Conservation (phyloP, 2,329 filamentous ascomycete genomes). For the Daldinia sp. region DNA sequence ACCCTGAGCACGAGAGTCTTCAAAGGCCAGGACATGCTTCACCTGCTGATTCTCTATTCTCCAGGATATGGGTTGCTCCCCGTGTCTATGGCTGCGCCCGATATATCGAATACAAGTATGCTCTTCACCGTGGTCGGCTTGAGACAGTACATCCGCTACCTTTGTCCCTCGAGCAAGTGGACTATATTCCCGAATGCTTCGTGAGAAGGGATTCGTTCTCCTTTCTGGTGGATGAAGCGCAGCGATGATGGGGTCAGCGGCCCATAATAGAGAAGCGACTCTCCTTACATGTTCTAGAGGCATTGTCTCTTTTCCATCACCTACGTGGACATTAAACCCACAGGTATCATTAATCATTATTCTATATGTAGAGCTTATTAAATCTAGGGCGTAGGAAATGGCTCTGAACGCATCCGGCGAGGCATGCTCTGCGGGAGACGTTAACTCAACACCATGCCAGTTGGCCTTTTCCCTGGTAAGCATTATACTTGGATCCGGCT, state of each 20-base stretch:
- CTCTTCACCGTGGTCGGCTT: neutral
- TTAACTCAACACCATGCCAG: slow-evolving; percentile 29
- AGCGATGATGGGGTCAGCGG: slow-evolving; percentile 40
- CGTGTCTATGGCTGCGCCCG: slow-evolving; percentile 27
- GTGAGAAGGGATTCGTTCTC: slow-evolving; percentile 16
- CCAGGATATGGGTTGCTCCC: slow-evolving; percentile 27
- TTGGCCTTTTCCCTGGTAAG: neutral
- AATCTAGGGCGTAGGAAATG: slow-evolving; percentile 16
- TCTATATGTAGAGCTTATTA: slow-evolving; percentile 29
- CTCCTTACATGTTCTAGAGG: slow-evolving; percentile 36
- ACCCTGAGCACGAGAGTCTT: slow-evolving; percentile 30
- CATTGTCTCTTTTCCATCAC: slow-evolving; percentile 28
- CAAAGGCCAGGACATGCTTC: slow-evolving; percentile 21
- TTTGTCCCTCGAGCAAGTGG: neutral
- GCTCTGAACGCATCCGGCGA: slow-evolving; percentile 24
- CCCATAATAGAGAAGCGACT: slow-evolving; percentile 32
- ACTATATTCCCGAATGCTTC: slow-evolving; percentile 25
- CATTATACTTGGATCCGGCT: neutral
- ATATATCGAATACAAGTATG: slow-evolving; percentile 18
- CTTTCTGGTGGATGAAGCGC: slow-evolving; percentile 34
- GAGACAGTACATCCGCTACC: neutral
- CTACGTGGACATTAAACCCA: slow-evolving; percentile 46
- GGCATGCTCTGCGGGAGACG: slow-evolving; percentile 31
- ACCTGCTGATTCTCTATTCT: slow-evolving; percentile 7
- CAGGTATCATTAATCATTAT: slow-evolving; percentile 33